Percentiles rank a stretch among this genome's conserved stretches.
Evolutionary conservation across 225 moss, liverwort and hornwort genomes (phyloP).

Genomic region (Sphagnum contortum): DNA sequence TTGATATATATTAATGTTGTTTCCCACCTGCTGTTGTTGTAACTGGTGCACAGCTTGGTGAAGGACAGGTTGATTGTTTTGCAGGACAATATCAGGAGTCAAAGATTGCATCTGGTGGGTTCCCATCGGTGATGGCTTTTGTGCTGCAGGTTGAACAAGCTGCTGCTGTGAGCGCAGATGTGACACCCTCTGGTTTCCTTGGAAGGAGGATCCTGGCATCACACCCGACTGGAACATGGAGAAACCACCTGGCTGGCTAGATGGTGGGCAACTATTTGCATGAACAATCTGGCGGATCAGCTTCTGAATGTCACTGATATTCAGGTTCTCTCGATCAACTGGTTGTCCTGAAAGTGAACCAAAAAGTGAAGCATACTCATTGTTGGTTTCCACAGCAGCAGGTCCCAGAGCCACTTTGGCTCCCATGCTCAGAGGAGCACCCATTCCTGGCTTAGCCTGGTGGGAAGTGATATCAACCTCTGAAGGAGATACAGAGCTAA

Average conservation of each 20-base stretch:
- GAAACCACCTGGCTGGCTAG: conserved; percentile 15
- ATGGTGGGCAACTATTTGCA: conserved; percentile 42
- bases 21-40: conserved; percentile 32
- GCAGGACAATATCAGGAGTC: conserved; percentile 36
- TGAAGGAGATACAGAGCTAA: conserved; percentile 11
- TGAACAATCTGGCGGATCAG: conserved; percentile 52
- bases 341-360: conserved; percentile 36
- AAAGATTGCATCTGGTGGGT: conserved; percentile 23
- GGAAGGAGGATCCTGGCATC: conserved; percentile 16
- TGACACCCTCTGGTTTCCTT: conserved; percentile 5
- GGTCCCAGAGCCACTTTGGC: conserved; percentile 39
- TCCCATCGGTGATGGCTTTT: conserved; percentile 10
- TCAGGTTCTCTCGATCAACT: conserved; percentile 48
- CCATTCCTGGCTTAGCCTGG: conserved; percentile 22
- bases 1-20: no score
- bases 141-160: conserved; percentile 13
- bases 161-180: conserved; percentile 19
- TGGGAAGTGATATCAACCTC: conserved; percentile 39
- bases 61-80: conserved; percentile 31
- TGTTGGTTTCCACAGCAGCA: conserved; percentile 35
- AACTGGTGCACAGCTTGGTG: conserved; percentile 65
- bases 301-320: conserved; percentile 45
- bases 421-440: conserved; percentile 18
- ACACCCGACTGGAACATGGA: conserved; percentile 28
- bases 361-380: conserved; percentile 51